Percentiles rank a stretch among this genome's conserved stretches.
These are phyloP conservation scores for Penicillium malachiteum DNA, from an alignment of 495 filamentous ascomycete genomes.

Conservation along the genomic window DNA sequence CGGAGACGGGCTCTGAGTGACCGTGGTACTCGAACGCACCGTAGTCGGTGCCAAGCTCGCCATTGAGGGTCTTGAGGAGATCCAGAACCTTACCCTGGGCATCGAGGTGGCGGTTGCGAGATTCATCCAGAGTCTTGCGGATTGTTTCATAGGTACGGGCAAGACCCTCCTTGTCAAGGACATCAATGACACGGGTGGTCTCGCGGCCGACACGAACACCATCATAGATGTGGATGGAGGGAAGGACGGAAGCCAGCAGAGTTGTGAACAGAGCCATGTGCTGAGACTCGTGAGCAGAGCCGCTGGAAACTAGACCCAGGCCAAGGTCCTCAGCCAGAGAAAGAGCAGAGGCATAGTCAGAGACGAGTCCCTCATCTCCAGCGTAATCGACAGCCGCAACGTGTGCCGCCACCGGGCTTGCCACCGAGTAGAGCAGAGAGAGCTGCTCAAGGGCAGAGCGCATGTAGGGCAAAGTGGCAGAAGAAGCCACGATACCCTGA, in stretches of 20 bases:
- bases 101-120: conserved; percentile 68
- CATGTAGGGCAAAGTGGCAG: conserved; percentile 75
- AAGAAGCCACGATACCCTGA: conserved; percentile 83
- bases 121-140: conserved; percentile 54
- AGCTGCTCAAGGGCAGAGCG: conserved; percentile 86
- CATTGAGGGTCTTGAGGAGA: conserved; percentile 79
- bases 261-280: conserved; percentile 94
- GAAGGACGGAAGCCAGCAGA: conserved; percentile 72
- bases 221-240: conserved; percentile 90
- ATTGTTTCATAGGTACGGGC: conserved; percentile 69
- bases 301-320: conserved; percentile 78
- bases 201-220: conserved; percentile 84
- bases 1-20: conserved; percentile 70
- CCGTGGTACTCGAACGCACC: conserved; percentile 91
- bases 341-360: conserved; percentile 82
- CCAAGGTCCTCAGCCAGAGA: conserved; percentile 89
- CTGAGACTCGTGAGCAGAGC: conserved; percentile 85
- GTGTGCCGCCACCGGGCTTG: conserved; percentile 89
- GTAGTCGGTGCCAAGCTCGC: conserved; percentile 90
- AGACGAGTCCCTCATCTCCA: conserved; percentile 68
- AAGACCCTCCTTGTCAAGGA: conserved; percentile 70
- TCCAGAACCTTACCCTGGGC: conserved; percentile 70
- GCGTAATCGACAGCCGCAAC: conserved; percentile 91
- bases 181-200: conserved; percentile 81
- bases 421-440: conserved; percentile 80